Percentiles rank a stretch among this genome's conserved stretches.
phyloP scores from a whole-genome alignment of 371 early-diverging fungal species.

The Nematocida sp. region DNA sequence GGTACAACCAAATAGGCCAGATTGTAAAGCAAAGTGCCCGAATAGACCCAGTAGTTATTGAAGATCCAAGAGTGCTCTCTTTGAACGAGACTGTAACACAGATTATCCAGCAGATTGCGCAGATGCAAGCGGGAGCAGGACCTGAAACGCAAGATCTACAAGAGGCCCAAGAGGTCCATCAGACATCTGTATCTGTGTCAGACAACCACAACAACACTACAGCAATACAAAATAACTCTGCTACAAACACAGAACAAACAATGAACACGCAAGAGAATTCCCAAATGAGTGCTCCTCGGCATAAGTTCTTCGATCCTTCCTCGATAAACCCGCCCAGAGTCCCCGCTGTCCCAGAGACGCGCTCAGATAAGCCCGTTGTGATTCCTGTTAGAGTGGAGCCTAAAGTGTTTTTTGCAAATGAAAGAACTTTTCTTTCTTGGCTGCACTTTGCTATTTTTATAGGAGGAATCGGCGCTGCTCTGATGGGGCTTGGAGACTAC shows the following conservation, averaged over 20 bases:
- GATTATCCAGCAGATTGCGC: not conserved
- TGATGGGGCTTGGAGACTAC: constrained; percentile 65
- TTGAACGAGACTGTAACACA: not conserved
- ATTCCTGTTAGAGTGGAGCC: constrained; percentile 78
- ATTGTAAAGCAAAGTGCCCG: not conserved
- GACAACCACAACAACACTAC: not conserved
- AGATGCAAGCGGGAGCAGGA: not conserved
- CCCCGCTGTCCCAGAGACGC: constrained; percentile 11
- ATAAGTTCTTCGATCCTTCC: constrained; percentile 14
- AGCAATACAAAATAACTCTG: constrained; percentile 6
- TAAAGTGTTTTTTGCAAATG: constrained; percentile 97
- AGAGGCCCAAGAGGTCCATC: not conserved
- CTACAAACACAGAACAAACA: constrained; percentile 50
- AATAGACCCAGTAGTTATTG: not conserved
- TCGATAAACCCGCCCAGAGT: constrained; percentile 6
- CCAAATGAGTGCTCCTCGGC: too few species aligned
- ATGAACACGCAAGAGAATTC: constrained; percentile 22
- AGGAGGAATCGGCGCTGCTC: constrained; percentile 64
- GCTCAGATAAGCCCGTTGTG: constrained; percentile 54
- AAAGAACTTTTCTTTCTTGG: constrained; percentile 92
- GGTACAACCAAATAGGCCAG: constrained; percentile 81
- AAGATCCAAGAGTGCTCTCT: not conserved
- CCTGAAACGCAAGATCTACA: too few species aligned
- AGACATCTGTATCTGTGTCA: not conserved
- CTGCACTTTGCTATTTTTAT: constrained; percentile 69